Evolutionary conservation across 2,329 filamentous ascomycete species (phyloP).

Genomic region (Phoma herbarum): DNA sequence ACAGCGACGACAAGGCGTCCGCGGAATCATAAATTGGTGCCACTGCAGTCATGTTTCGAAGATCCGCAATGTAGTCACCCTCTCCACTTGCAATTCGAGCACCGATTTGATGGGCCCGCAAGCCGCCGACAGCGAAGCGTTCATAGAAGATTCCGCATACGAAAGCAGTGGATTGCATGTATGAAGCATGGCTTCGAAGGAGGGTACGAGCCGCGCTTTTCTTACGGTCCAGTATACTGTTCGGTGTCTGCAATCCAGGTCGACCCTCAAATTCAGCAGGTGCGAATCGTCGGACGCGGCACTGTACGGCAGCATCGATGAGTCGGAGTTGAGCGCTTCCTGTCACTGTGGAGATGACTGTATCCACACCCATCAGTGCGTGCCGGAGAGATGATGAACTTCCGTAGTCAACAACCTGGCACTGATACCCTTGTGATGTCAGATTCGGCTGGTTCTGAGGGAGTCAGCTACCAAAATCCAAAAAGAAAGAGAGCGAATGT

Average conservation of each 20-base stretch:
- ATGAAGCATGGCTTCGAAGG: conserved; percentile 63
- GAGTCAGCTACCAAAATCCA: conserved; percentile 23
- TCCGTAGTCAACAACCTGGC: conserved; percentile 73
- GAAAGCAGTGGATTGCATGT: conserved; percentile 75
- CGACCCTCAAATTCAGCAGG: conserved; percentile 79
- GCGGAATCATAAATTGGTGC: conserved; percentile 64
- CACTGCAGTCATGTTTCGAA: conserved; percentile 65
- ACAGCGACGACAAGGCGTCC: conserved; percentile 60
- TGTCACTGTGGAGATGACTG: conserved; percentile 77
- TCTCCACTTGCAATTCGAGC: conserved; percentile 62
- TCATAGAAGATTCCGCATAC: conserved; percentile 81
- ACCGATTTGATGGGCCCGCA: conserved; percentile 68
- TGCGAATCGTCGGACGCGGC: conserved; percentile 73
- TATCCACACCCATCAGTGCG: conserved; percentile 74
- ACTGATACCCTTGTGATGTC: conserved; percentile 67
- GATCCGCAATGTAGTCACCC: conserved; percentile 72
- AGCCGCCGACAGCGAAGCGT: conserved; percentile 73
- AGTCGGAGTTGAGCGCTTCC: conserved; percentile 73
- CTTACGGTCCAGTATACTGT: conserved; percentile 69
- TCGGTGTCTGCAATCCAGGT: conserved; percentile 62
- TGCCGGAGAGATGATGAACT: conserved; percentile 67
- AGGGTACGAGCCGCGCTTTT: conserved; percentile 65
- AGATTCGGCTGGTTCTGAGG: conserved; percentile 64
- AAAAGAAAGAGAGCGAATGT: not conserved
- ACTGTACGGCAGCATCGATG: conserved; percentile 73